Evolutionary conservation across 2,329 filamentous ascomycete genomes (phyloP), one percentile per base, ranked within the genome.

Genomic region (Fusarium lateritium): DNA sequence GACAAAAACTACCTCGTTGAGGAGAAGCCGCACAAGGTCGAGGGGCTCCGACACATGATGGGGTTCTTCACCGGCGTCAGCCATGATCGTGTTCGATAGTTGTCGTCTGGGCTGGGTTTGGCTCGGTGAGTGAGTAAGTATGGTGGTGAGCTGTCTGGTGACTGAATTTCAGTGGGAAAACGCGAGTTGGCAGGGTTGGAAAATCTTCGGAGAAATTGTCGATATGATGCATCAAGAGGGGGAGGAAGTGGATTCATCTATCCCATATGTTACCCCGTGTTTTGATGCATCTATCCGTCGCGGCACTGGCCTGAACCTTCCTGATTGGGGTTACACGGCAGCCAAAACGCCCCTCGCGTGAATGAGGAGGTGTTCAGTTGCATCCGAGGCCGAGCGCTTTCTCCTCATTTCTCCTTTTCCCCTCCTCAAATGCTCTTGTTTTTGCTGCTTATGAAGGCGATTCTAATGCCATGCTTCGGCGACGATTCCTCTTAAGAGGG

Each of bases 1-100:
- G 72, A 99, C 95, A 81, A 98, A 97, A 52, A 99, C 96, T 45
- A 96, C 89, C 82, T 99, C 96, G 80, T 98, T 95, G 47, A 99
- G 88, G 73, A 95, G 93, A 58, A 99, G 89, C 73, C 94, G 93
- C 73, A 99, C 96, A 42, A 99, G 90, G 81, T 98, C 96, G 77
- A 99, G 91, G 56, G 97, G 95, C 84, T 99, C 95, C 54, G 94
- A 91, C 59, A 94, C 92, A 59, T 92, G 87, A 73, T 86, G 85
- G 61, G 88, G 85, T 72, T 91, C 89, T 77, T 94, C 92, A 77
- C 92, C 93, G 69, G 85, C 87, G 81, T 97, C 94, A 74, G 94
- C 92, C 94, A 98, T 98, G 64, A 70, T 82, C 70, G 70, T 45
- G 21, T 42, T 24, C n/a, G 34, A 33, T 24, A 19, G 24, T 17